Conservation (phyloP, 179 eudicot species). For the Sideroxylon spinosum region DNA sequence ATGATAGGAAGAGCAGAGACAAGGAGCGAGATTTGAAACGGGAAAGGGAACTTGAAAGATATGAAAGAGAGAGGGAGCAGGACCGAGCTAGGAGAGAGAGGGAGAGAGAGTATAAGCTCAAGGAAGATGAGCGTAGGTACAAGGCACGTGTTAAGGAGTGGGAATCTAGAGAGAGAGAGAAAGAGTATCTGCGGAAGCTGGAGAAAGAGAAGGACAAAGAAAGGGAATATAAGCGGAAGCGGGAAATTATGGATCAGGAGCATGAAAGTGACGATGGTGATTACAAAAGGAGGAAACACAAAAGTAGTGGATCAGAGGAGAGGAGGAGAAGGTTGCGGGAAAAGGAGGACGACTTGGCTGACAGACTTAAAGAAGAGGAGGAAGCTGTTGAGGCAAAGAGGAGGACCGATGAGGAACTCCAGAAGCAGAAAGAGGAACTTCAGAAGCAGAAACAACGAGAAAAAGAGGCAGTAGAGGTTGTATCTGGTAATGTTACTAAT, state of each 20-base stretch:
- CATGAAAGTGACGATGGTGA: constrained; percentile 71
- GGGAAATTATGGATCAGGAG: constrained; percentile 69
- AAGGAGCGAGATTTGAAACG: constrained; percentile 64
- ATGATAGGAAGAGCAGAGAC: constrained; percentile 67
- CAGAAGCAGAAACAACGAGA: constrained; percentile 48
- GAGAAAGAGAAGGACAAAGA: constrained; percentile 92
- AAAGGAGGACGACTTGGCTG: constrained; percentile 83
- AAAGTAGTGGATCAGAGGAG: constrained; percentile 69
- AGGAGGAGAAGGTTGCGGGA: constrained; percentile 73
- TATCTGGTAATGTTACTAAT: constrained; percentile 39
- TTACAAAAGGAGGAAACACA: constrained; percentile 77
- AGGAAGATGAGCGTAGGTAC: constrained; percentile 78
- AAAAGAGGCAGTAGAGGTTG: constrained; percentile 32
- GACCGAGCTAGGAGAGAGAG: constrained; percentile 89
- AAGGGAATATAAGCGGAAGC: constrained; percentile 67
- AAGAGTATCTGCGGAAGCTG: constrained; percentile 59
- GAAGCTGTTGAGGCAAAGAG: constrained; percentile 76
- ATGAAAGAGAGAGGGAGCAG: constrained; percentile 90
- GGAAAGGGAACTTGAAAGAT: constrained; percentile 86
- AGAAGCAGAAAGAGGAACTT: constrained; percentile 53
- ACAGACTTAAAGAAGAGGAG: constrained; percentile 74
- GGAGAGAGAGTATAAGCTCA: constrained; percentile 72
- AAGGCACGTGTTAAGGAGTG: constrained; percentile 78
- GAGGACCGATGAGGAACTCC: constrained; percentile 58
- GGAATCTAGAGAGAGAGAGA: constrained; percentile 81